Conservation (phyloP, 2,329 filamentous ascomycete genomes). For the Trematosphaeria pertusa region DNA sequence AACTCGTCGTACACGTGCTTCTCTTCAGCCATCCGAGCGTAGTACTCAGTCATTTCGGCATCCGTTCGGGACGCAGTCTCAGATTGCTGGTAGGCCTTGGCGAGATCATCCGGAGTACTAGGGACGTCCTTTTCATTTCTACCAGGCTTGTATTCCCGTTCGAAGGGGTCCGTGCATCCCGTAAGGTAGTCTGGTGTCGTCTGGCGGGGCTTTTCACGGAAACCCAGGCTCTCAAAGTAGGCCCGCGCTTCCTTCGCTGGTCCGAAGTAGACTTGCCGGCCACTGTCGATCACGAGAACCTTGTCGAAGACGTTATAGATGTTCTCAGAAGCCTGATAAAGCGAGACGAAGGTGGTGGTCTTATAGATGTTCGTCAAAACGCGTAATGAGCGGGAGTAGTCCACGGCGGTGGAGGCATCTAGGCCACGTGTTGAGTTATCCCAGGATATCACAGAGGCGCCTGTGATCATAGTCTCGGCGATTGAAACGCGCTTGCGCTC, state of each 20-base stretch:
- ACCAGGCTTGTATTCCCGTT: slow-evolving; percentile 76
- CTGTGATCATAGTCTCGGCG: slow-evolving; percentile 80
- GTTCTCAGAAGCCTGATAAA: slow-evolving; percentile 86
- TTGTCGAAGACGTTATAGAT: slow-evolving; percentile 84
- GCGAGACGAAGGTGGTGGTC: slow-evolving; percentile 82
- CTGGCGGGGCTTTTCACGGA: slow-evolving; percentile 75
- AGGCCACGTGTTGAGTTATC: slow-evolving; percentile 57
- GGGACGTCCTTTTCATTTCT: slow-evolving; percentile 71
- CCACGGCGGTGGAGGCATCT: slow-evolving; percentile 57
- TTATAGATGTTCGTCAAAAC: slow-evolving; percentile 81
- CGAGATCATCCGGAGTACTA: slow-evolving; percentile 70
- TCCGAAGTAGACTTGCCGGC: slow-evolving; percentile 78
- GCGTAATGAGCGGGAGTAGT: slow-evolving; percentile 57
- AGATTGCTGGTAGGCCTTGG: slow-evolving; percentile 74
- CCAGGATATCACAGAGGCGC: slow-evolving; percentile 74
- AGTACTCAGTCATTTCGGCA: slow-evolving; percentile 74
- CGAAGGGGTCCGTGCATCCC: slow-evolving; percentile 82
- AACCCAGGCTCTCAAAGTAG: slow-evolving; percentile 81
- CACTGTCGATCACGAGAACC: slow-evolving; percentile 79
- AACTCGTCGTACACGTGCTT: slow-evolving; percentile 78
- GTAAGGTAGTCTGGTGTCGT: slow-evolving; percentile 85
- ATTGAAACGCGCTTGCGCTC: slow-evolving; percentile 84
- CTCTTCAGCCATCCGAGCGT: slow-evolving; percentile 67
- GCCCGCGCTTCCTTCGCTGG: slow-evolving; percentile 69
- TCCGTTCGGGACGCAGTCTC: slow-evolving; percentile 63